phyloP scores from a whole-genome alignment of 2,329 filamentous ascomycete species.

The Claviceps pazoutovae region DNA sequence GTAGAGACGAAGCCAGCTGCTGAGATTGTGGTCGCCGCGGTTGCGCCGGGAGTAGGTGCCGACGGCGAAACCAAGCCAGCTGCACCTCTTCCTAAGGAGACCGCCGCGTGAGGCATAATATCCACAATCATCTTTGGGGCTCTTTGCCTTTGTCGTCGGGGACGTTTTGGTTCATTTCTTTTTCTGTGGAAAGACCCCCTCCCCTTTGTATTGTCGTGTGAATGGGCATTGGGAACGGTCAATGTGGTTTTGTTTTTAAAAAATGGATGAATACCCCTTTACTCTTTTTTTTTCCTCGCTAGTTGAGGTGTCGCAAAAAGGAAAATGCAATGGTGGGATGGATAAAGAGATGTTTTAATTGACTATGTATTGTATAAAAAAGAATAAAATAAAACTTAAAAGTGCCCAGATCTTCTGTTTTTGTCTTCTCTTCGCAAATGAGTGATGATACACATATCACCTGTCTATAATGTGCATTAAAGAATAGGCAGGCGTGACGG shows the following conservation, averaged over 20 bases:
- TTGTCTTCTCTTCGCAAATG: no score
- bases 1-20: constrained; percentile 1
- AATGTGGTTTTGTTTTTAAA: background rate
- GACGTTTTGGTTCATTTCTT: background rate
- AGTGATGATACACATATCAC: no score
- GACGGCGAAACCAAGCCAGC: constrained; percentile 4
- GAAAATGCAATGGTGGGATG: background rate
- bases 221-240: background rate
- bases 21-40: background rate
- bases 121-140: background rate
- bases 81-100: constrained; percentile 4
- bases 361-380: no score
- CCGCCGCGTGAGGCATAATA: background rate
- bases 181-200: background rate
- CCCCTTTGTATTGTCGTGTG: background rate
- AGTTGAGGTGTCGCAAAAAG: background rate
- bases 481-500: no score
- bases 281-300: background rate
- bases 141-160: background rate
- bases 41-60: constrained; percentile 1
- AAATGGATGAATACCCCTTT: constrained; percentile 5
- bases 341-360: no score
- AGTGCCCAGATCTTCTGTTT: no score
- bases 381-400: no score
- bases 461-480: no score